phyloP scores from a whole-genome alignment of 78 protist species.

The Dictyostelium intermedium region DNA sequence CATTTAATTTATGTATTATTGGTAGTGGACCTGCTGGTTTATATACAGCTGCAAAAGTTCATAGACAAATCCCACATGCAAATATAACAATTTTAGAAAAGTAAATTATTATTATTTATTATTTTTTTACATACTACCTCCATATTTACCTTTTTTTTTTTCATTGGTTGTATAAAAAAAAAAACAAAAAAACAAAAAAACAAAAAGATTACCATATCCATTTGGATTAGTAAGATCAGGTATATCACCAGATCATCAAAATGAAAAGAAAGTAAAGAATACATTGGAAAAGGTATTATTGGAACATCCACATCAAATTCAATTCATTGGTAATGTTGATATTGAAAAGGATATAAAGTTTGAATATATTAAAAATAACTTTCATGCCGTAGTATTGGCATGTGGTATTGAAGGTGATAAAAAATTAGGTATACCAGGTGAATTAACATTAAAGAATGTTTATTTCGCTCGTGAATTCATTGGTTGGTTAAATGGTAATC shows the following conservation, averaged over 20 bases:
- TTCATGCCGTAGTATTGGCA: constrained; percentile 76
- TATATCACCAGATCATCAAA: constrained; percentile 80
- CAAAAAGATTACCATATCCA: constrained; percentile 73
- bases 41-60: constrained; percentile 60
- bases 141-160: too few relatives aligned
- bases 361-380: constrained; percentile 29
- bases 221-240: constrained; percentile 75
- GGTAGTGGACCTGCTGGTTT: constrained; percentile 85
- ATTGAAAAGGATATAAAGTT: constrained; percentile 61
- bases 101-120: background rate
- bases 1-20: constrained; percentile 45
- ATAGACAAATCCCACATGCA: constrained; percentile 47
- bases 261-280: constrained; percentile 73
- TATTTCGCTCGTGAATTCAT: constrained; percentile 74
- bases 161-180: too few relatives aligned
- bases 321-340: constrained; percentile 67
- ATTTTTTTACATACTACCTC: background rate
- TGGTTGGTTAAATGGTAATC: constrained; percentile 76
- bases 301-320: constrained; percentile 45
- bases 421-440: constrained; percentile 66
- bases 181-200: background rate
- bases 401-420: constrained; percentile 80
- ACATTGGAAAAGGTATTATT: constrained; percentile 50
- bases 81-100: constrained; percentile 62
- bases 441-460: background rate